Conservation (phyloP, 768 basidiomycete species). For the Porphyrellus cyaneotinctus region DNA sequence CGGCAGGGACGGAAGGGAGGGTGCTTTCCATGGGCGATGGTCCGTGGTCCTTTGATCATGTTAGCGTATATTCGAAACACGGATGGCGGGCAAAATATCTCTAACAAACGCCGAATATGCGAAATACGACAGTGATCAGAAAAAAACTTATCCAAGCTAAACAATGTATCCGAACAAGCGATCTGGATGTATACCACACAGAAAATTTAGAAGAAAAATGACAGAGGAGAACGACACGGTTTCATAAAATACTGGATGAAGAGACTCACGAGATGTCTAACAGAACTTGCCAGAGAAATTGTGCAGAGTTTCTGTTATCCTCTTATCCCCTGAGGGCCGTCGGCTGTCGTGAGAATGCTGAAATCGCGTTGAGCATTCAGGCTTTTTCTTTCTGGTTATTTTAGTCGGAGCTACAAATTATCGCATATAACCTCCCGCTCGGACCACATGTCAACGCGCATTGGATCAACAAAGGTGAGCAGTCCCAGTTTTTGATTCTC, state of each 20-base stretch:
- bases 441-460: background rate
- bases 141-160: constrained; percentile 35
- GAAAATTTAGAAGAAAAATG: constrained; percentile 19
- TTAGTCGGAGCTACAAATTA: constrained; percentile 28
- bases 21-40: constrained; percentile 22
- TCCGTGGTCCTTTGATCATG: constrained; percentile 21
- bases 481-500: background rate
- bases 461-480: constrained; percentile 17
- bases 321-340: constrained; percentile 33
- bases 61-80: constrained; percentile 25
- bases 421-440: constrained; percentile 2
- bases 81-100: constrained; percentile 24
- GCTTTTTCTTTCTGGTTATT: constrained; percentile 24
- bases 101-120: constrained; percentile 33
- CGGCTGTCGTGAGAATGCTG: constrained; percentile 36
- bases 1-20: constrained; percentile 25
- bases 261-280: constrained; percentile 25
- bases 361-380: constrained; percentile 26
- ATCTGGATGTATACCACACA: constrained; percentile 12
- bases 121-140: constrained; percentile 24
- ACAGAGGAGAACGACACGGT: background rate
- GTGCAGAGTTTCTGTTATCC: constrained; percentile 31
- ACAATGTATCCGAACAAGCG: constrained; percentile 26
- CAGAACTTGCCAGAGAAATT: constrained; percentile 19
- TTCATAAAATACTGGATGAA: constrained; percentile 10